Percentiles rank a stretch among this genome's conserved stretches.
phyloP scores from a whole-genome alignment of 2,329 filamentous ascomycete genomes.

The Cadophora sp. region DNA sequence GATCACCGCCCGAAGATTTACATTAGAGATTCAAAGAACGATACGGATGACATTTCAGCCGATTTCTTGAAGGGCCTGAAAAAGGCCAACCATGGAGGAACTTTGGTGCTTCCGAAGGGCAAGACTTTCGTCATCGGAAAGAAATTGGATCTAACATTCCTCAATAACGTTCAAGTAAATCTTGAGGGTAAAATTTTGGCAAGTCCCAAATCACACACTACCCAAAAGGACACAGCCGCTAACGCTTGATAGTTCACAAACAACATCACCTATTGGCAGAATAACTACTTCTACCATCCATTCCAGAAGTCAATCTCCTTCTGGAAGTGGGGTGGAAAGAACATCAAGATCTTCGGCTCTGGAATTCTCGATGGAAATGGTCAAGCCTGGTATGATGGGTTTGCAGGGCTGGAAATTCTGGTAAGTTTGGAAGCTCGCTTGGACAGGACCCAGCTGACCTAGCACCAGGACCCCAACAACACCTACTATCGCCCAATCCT shows the following conservation, averaged over 20 bases:
- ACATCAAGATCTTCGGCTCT: slow-evolving; percentile 65
- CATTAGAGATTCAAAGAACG: slow-evolving; percentile 59
- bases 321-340: slow-evolving; percentile 68
- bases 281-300: slow-evolving; percentile 56
- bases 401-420: slow-evolving; percentile 52
- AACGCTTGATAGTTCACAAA: slow-evolving; percentile 58
- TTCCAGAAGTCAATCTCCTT: slow-evolving; percentile 65
- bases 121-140: slow-evolving; percentile 53
- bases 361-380: slow-evolving; percentile 46
- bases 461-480: slow-evolving; percentile 55
- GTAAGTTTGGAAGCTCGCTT: slow-evolving; percentile 30
- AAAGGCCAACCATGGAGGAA: slow-evolving; percentile 64
- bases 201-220: background rate
- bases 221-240: slow-evolving; percentile 39
- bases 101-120: slow-evolving; percentile 60
- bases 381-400: slow-evolving; percentile 37
- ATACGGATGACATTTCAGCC: slow-evolving; percentile 61
- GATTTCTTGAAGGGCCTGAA: slow-evolving; percentile 61
- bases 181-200: slow-evolving; percentile 63
- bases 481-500: slow-evolving; percentile 64
- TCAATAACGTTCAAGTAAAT: slow-evolving; percentile 65
- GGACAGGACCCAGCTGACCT: background rate
- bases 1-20: slow-evolving; percentile 52
- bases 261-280: slow-evolving; percentile 71
- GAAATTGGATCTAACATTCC: slow-evolving; percentile 66